phyloP scores from a whole-genome alignment of 2,329 filamentous ascomycete species.

The Simplicillium aogashimaense region DNA sequence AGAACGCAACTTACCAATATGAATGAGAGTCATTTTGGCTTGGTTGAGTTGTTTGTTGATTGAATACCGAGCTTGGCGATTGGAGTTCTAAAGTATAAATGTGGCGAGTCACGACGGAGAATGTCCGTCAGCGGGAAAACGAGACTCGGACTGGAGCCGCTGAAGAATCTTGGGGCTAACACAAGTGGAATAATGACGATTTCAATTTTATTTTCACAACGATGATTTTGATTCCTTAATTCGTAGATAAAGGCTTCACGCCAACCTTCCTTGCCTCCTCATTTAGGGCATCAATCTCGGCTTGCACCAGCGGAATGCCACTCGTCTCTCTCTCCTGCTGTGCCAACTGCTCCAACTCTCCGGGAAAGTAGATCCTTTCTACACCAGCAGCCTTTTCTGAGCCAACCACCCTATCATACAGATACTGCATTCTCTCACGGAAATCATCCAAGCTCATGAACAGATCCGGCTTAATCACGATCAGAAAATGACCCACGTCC shows the following conservation, averaged over 20 bases:
- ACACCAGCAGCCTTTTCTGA: conserved; percentile 45
- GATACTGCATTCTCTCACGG: conserved; percentile 45
- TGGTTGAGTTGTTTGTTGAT: no score
- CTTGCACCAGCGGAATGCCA: conserved; percentile 49
- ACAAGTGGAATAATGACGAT: no score
- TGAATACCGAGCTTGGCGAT: no score
- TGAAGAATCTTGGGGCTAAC: no score
- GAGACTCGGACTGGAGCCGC: no score
- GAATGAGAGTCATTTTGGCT: conserved; percentile 20
- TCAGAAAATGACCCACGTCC: conserved; percentile 65
- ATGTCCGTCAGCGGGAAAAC: no score
- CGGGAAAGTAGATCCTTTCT: conserved; percentile 50
- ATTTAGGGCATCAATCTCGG: conserved; percentile 46
- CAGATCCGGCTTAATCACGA: conserved; percentile 64
- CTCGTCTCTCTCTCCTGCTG: conserved; percentile 38
- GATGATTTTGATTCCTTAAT: no score
- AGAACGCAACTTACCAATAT: conserved; percentile 17
- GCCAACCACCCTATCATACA: conserved; percentile 43
- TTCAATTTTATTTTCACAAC: no score
- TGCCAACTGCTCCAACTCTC: conserved; percentile 49
- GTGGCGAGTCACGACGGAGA: no score
- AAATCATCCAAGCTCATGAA: conserved; percentile 66
- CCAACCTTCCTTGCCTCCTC: conserved; percentile 35
- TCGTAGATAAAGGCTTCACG: no score
- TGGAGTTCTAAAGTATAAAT: no score